Conservation (phyloP, 805 yeast species). For the Ogataea neopini region DNA sequence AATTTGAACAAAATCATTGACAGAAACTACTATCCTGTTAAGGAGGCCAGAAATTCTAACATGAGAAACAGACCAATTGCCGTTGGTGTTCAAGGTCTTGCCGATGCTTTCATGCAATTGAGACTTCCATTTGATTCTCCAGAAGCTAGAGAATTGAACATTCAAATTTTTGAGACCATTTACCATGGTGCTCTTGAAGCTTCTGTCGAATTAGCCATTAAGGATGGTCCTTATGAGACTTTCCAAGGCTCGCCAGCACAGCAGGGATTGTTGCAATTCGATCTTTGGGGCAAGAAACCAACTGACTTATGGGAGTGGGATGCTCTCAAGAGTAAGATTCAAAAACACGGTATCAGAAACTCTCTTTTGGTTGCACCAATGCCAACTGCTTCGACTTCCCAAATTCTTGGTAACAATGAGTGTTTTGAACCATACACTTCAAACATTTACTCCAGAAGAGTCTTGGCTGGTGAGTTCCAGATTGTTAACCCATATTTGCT, state of each 20-base stretch:
- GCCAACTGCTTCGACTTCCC: slow-evolving; percentile 71
- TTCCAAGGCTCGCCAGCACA: slow-evolving; percentile 62
- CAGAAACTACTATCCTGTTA: slow-evolving; percentile 56
- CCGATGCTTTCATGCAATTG: slow-evolving; percentile 57
- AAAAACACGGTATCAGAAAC: slow-evolving; percentile 54
- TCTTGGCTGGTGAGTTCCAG: slow-evolving; percentile 64
- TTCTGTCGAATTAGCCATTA: slow-evolving; percentile 52
- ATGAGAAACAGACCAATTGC: slow-evolving; percentile 63
- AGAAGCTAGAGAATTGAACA: slow-evolving; percentile 56
- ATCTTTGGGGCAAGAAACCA: slow-evolving; percentile 60
- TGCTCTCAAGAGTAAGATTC: slow-evolving; percentile 48
- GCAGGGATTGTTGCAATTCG: slow-evolving; percentile 56
- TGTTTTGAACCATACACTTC: slow-evolving; percentile 67
- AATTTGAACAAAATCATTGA: slow-evolving; percentile 60
- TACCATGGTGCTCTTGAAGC: slow-evolving; percentile 62
- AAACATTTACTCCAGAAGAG: slow-evolving; percentile 63
- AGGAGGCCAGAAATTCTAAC: slow-evolving; percentile 53
- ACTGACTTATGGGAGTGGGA: slow-evolving; percentile 62
- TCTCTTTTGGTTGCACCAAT: slow-evolving; percentile 63
- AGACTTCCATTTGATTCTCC: slow-evolving; percentile 59
- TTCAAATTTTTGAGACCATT: slow-evolving; percentile 61
- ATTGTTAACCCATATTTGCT: slow-evolving; percentile 60
- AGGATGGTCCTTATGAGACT: slow-evolving; percentile 51
- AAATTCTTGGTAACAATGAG: slow-evolving; percentile 60
- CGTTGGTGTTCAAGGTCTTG: slow-evolving; percentile 63